These are phyloP conservation scores for Sextonia rubra DNA, from an alignment of 164 flowering plant species.

Conservation along the genomic window DNA sequence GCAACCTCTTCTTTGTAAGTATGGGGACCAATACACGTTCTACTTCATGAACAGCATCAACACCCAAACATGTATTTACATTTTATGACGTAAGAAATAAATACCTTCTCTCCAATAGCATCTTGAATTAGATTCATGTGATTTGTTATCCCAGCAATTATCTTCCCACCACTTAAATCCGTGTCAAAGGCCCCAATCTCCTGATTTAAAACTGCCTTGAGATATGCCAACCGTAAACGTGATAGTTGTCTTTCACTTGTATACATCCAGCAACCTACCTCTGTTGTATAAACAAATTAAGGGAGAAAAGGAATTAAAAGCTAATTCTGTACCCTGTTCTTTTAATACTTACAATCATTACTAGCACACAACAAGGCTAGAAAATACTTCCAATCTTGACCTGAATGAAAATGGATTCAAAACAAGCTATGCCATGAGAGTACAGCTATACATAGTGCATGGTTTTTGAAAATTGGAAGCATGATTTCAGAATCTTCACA, in stretches of 20 bases:
- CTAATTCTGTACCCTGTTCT: neutral
- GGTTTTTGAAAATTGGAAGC: no score
- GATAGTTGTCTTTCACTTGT: constrained; percentile 54
- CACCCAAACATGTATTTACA: no score
- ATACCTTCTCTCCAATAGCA: constrained; percentile 78
- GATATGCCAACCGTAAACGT: constrained; percentile 39
- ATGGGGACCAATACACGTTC: no score
- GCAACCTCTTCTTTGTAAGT: no score
- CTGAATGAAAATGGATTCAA: neutral
- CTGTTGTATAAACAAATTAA: constrained; percentile 19
- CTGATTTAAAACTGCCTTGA: constrained; percentile 50
- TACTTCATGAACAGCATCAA: no score
- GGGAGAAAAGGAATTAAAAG: neutral
- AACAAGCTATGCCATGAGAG: neutral
- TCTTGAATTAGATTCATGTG: constrained; percentile 67
- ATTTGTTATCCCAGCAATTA: constrained; percentile 52
- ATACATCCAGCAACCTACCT: constrained; percentile 75
- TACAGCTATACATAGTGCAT: neutral
- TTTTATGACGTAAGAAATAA: no score
- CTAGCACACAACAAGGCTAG: neutral
- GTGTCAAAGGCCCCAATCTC: constrained; percentile 68
- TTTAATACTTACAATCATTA: neutral
- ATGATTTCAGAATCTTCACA: no score
- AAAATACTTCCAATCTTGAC: neutral
- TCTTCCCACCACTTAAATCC: constrained; percentile 49